These are phyloP conservation scores for Canariomyces notabilis DNA, from an alignment of 2,329 filamentous ascomycete genomes.

Conservation along the genomic window DNA sequence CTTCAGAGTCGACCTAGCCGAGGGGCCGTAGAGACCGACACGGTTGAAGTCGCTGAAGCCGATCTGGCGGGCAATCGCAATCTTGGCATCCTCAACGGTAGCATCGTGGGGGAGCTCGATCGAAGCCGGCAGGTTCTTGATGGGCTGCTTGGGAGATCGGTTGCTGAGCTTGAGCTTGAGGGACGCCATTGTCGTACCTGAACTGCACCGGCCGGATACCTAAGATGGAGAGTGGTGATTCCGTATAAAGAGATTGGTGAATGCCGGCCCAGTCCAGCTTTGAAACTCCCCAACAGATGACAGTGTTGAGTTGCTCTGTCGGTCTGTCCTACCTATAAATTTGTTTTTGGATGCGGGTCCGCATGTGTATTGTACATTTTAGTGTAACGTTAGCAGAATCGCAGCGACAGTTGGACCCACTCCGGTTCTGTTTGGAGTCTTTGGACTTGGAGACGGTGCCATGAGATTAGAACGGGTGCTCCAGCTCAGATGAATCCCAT, in stretches of 20 bases:
- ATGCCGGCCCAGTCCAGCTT: background rate
- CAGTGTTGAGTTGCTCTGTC: background rate
- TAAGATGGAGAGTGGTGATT: background rate
- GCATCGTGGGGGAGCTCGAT: conserved; percentile 46
- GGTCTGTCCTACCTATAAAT: too few species aligned
- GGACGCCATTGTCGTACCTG: conserved; percentile 18
- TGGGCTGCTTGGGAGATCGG: conserved; percentile 44
- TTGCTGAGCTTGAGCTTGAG: conserved; percentile 41
- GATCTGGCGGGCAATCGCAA: conserved; percentile 45
- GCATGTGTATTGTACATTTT: background rate
- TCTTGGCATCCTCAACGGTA: conserved; percentile 58
- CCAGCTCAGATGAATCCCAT: too few species aligned
- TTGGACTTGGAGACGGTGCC: too few species aligned
- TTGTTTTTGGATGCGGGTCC: background rate
- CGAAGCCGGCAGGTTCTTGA: conserved; percentile 50
- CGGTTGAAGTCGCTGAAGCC: conserved; percentile 55
- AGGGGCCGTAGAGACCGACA: conserved; percentile 56
- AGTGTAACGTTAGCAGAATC: too few species aligned
- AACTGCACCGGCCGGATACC: background rate
- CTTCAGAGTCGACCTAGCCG: conserved; percentile 58
- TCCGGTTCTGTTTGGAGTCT: too few species aligned
- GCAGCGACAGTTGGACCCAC: too few species aligned
- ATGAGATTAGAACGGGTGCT: too few species aligned
- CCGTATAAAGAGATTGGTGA: too few species aligned
- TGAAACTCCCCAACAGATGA: background rate